A percentile compares a stretch with the other conserved stretches of the same genome.
These are phyloP conservation scores for Elongisporangium prolatum DNA, from an alignment of 352 stramenopile genomes.

Conservation along the genomic window DNA sequence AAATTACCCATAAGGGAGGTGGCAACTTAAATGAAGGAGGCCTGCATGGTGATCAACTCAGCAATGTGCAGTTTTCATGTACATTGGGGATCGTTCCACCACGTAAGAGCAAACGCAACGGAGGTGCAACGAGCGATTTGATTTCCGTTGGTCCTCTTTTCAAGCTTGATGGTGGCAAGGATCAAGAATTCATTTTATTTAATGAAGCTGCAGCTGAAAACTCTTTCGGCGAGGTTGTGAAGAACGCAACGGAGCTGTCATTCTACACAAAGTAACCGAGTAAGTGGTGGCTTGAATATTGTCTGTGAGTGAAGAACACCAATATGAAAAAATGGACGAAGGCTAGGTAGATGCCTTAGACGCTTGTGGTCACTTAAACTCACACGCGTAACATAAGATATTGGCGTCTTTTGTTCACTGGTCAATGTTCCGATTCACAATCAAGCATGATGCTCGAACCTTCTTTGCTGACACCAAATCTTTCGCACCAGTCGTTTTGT, in stretches of 20 bases:
- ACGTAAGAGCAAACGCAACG: conserved; percentile 18
- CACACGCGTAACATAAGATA: too few relatives aligned
- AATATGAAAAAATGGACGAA: neutral
- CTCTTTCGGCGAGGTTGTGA: conserved; percentile 69
- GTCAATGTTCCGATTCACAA: neutral
- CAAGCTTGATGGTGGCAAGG: conserved; percentile 78
- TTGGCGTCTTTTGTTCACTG: too few relatives aligned
- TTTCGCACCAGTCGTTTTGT: neutral
- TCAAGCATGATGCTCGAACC: neutral
- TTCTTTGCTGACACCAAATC: neutral
- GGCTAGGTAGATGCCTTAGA: neutral
- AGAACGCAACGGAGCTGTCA: conserved; percentile 68
- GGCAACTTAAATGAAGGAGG: conserved; percentile 8
- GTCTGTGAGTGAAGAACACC: too few relatives aligned
- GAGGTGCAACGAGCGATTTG: conserved; percentile 19
- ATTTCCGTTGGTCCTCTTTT: conserved; percentile 67
- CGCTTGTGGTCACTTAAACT: too few relatives aligned
- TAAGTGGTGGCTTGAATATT: too few relatives aligned
- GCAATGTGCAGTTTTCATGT: conserved; percentile 14
- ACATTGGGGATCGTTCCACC: conserved; percentile 25
- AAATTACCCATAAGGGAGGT: conserved; percentile 18
- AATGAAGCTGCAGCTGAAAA: conserved; percentile 71
- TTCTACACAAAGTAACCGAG: conserved; percentile 61
- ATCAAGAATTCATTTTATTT: conserved; percentile 80
- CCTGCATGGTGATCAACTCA: neutral